phyloP scores from a whole-genome alignment of 2,329 filamentous ascomycete genomes.

The Neopestalotiopsis rosae region DNA sequence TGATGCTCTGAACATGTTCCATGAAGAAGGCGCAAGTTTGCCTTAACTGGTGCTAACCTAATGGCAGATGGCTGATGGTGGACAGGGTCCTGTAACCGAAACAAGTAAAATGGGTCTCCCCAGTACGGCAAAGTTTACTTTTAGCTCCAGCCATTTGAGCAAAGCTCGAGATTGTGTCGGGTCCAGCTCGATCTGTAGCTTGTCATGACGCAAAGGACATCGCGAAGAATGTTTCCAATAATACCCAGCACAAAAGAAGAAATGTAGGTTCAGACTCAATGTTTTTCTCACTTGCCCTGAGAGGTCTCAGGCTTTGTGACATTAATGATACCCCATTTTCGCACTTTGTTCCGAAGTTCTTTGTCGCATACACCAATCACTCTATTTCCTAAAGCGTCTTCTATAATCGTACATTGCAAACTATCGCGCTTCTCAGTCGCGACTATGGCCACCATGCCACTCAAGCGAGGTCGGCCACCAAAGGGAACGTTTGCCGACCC shows the following conservation, averaged over 20 bases:
- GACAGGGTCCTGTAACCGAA: background rate
- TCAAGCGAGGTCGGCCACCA: conserved; percentile 2
- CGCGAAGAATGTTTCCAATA: conserved; percentile 17
- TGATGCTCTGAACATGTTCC: no score
- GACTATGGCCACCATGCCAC: conserved; percentile 2
- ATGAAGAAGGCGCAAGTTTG: no score
- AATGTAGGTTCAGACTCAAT: background rate
- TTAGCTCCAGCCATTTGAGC: conserved; percentile 8
- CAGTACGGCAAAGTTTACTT: background rate
- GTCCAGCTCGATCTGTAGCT: conserved; percentile 24
- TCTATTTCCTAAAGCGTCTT: background rate
- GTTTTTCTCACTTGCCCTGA: background rate
- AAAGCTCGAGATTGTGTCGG: conserved; percentile 20
- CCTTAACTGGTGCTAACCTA: no score
- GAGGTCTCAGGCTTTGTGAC: background rate
- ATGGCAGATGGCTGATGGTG: no score
- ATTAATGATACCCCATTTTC: background rate
- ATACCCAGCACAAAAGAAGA: conserved; percentile 24
- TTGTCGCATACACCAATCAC: background rate
- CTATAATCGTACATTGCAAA: background rate
- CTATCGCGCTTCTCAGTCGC: background rate
- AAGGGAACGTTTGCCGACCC: background rate
- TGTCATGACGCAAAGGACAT: conserved; percentile 32
- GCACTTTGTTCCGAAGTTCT: background rate
- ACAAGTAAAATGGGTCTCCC: background rate